Evolutionary conservation across 768 basidiomycete genomes (phyloP).

Genomic region (Xerocomus potaroensis): DNA sequence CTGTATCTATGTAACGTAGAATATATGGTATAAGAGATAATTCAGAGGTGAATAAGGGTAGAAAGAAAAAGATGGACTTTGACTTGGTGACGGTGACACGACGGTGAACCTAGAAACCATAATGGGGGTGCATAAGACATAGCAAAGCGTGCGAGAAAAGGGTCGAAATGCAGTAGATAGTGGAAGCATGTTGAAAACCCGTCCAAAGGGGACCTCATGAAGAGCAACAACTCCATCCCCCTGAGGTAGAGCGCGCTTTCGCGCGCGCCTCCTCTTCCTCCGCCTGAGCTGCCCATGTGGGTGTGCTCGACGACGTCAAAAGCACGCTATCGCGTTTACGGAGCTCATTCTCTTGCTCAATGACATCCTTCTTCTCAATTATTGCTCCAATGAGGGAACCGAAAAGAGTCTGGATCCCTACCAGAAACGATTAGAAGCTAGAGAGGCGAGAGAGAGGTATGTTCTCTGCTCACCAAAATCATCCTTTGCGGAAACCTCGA

Average conservation of each 20-base stretch:
- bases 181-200: slow-evolving; percentile 18
- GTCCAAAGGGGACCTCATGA: slow-evolving; percentile 25
- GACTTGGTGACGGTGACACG: slow-evolving; percentile 13
- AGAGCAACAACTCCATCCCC: slow-evolving; percentile 69
- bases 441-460: slow-evolving; percentile 2
- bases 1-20: slow-evolving; percentile 35
- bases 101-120: slow-evolving; percentile 23
- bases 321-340: slow-evolving; percentile 83
- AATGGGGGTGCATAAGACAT: slow-evolving; percentile 27
- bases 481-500: slow-evolving; percentile 91
- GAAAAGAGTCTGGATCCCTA: slow-evolving; percentile 81
- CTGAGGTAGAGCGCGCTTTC: slow-evolving; percentile 42
- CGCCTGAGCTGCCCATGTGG: slow-evolving; percentile 75
- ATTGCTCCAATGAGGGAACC: slow-evolving; percentile 76
- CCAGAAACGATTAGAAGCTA: slow-evolving; percentile 8
- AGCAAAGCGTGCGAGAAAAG: slow-evolving; percentile 19
- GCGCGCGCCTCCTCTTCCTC: slow-evolving; percentile 73
- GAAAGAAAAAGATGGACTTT: slow-evolving; percentile 9
- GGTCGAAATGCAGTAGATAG: slow-evolving; percentile 13
- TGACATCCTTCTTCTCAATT: slow-evolving; percentile 69
- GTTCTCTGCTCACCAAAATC: slow-evolving; percentile 52
- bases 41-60: slow-evolving; percentile 32
- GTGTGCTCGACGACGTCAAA: slow-evolving; percentile 57
- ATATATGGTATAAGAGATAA: slow-evolving; percentile 42
- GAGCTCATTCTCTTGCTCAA: slow-evolving; percentile 77